A percentile compares a stretch with the other conserved stretches of the same genome.
These are phyloP conservation scores for Discostella pseudostelligera DNA, from an alignment of 108 stramenopile species.

Conservation along the genomic window DNA sequence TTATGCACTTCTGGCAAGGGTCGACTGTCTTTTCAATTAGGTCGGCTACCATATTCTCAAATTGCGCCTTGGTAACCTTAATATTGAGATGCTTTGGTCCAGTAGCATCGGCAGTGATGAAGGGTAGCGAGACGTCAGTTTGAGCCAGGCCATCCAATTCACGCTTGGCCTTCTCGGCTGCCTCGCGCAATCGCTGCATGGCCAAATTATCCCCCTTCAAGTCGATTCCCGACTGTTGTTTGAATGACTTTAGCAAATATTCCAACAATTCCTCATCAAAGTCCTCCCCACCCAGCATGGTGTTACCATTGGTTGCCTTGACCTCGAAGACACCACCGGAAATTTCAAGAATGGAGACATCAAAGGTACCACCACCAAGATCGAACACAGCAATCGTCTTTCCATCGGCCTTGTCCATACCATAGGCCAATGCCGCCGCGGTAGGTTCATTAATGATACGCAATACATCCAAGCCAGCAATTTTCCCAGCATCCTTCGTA, in stretches of 20 bases:
- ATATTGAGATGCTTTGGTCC: constrained; percentile 99
- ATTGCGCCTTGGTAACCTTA: constrained; percentile 92
- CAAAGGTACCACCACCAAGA: constrained; percentile 99
- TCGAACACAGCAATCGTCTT: constrained; percentile 99
- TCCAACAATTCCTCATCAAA: constrained; percentile 97
- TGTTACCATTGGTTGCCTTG: constrained; percentile 99
- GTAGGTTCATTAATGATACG: constrained; percentile 99
- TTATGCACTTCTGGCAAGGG: constrained; percentile 96
- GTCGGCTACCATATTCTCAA: constrained; percentile 94
- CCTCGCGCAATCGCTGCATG: constrained; percentile 98
- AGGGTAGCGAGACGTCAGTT: constrained; percentile 98
- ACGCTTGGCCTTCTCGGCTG: constrained; percentile 99
- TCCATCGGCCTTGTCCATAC: constrained; percentile 98
- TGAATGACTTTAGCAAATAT: constrained; percentile 90
- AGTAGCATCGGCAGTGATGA: constrained; percentile 98
- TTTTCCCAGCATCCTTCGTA: constrained; percentile 98
- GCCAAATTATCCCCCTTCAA: constrained; percentile 91
- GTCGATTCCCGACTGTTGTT: constrained; percentile 96
- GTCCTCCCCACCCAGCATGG: constrained; percentile 99
- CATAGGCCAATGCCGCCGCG: constrained; percentile 99
- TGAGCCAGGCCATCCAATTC: constrained; percentile 99
- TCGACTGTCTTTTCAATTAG: constrained; percentile 92
- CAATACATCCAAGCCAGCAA: constrained; percentile 97
- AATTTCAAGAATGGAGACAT: constrained; percentile 98
- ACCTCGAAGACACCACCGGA: constrained; percentile 99